Evolutionary conservation across 495 filamentous ascomycete genomes (phyloP), one percentile per base, ranked within the genome.

Genomic region (Talaromyces borbonicus): DNA sequence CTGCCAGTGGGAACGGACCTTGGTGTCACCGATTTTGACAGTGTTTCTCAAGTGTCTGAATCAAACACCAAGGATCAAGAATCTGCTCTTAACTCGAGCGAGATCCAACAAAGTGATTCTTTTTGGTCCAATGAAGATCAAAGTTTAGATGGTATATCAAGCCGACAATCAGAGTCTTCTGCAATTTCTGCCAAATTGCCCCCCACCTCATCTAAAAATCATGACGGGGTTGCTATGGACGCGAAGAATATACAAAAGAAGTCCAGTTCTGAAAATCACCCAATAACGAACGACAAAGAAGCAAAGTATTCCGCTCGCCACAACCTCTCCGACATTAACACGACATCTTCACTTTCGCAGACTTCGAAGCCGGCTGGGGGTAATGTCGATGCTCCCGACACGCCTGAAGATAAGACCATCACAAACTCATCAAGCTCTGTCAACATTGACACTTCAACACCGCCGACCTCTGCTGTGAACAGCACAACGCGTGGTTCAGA

Each of bases 371-470:
- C 52, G 5, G 29, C 56, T 12, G 65, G 69, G 12, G 32, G 38
- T 26, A 49, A 43, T 5, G 29, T 23, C 11, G 56, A 60, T 19
- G 61, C 62, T 19, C 32, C 37, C 8, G 43, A 26, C 1, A 19
- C 52, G 14, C 49, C 53, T n/a, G 43, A 55, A 33, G 62, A 58
- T 37, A 57, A 47, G 37, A 46, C 49, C 14, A 55, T 51, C 32
- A 68, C 59, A 32, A 65, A 54, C 42, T 68, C 60, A n/a, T 52
- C 52, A 20, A 56, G 58, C 48, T 67, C 74, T 33, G 61, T 71
- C 42, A 51, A 60, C 4, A 54, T 59, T 25, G 63, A 69, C 40
- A 57, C 58, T 24, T 49, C 63, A 45, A 64, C 52, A 19, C 52
- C 52, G 5, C 44, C 69, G 7, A 54, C 49, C 12, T 56, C 64